Base-by-base conservation (phyloP, 768 basidiomycete genomes). In the Leccinellum rugosiceps region DNA sequence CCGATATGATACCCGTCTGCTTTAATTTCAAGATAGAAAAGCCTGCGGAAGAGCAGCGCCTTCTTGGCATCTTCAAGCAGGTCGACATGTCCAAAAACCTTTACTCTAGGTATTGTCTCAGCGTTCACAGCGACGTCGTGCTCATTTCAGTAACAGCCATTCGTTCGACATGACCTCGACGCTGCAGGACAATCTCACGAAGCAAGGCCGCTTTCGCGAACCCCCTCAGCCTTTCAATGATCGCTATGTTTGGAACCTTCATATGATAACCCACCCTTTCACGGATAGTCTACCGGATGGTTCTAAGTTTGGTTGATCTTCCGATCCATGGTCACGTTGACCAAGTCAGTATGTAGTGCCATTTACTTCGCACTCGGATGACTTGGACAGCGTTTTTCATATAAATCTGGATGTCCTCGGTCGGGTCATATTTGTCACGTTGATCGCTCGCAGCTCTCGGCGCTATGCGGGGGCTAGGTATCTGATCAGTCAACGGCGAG, bases 51-150 rank as follows among this genome's bases (percentile, higher is more conserved):
- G 95, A 98, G 68, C 89, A 90, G 65, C 85, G 92, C 9, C 78
- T 94, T 34, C 84, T 95, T 77, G 88, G 85, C 58, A 83, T 91
- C 9, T 99, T 98, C 78, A 94, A 94, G 69, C 92, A 95, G 72
- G 94, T 98, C 1, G 96, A 99, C 67, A 85, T 98, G 81, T 88
- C 90, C n/a, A 98, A 98, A 76, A 98, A 98, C 76, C 98, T 98
- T 71, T 99, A 98, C 75, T 98, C 98, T 74, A 94, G 92, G 92
- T 92, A 61, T 32, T 69, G 57, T 28, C 34, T 53, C 32, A 6
- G 31, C 21, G 1, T 7, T 1, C 45, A 21, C 19, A 7, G 34
- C 5, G 21, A 28, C 3, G 4, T 13, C 31, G 56, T 45, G 17
- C 55, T n/a, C n/a, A n/a, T n/a, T n/a, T 61, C 30, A 60, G 26